Base-by-base conservation (phyloP, 1,284 basidiomycete genomes). In the Ceratobasidium sp. region DNA sequence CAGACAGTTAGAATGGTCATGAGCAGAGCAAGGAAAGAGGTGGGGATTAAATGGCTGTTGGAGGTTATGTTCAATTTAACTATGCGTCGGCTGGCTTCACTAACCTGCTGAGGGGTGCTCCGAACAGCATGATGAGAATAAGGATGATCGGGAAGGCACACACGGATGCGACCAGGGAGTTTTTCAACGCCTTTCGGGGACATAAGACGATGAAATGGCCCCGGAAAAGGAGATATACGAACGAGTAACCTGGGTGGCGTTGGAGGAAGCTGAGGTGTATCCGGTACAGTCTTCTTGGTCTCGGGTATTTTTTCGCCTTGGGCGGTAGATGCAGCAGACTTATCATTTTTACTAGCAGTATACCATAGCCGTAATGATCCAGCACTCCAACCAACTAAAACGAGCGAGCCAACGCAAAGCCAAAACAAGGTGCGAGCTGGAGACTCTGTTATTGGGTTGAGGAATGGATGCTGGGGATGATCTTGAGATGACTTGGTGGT, bases 361-460 rank as follows among this genome's bases (percentile, higher is more conserved):
- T 72, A 81, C 89, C 89, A 92, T 34, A 81, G 76, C 66, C 86
- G 82, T 76, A 92, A 79, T 85, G 88, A 91, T 6, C 86, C 85
- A 1, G 87, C 90, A 91, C 92, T 94, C 90, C 92, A 94, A 8
- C 82, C 81, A 79, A 92, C 88, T 53, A 93, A 81, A 2, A 92
- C 74, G 2, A 82, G 78, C 0, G 86, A 84, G 1, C 92, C 93
- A 0, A 81, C 79, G 65, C 86, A 87, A 56, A 90, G 83, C 84
- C 89, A 93, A 6, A 83, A 78, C 53, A 92, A 81, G 0, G 92
- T 93, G 27, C 83, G 81, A 0, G 83, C 80, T 1, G 93, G 91
- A 78, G 86, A 87, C 16, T 84, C 80, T 1, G 94, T 94, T 75
- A 95, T 81, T 0, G 88, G 83, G 29, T 88, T 87, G 24, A 94